phyloP scores from a whole-genome alignment of 225 moss, liverwort and hornwort species.

The Ulota crispa region DNA sequence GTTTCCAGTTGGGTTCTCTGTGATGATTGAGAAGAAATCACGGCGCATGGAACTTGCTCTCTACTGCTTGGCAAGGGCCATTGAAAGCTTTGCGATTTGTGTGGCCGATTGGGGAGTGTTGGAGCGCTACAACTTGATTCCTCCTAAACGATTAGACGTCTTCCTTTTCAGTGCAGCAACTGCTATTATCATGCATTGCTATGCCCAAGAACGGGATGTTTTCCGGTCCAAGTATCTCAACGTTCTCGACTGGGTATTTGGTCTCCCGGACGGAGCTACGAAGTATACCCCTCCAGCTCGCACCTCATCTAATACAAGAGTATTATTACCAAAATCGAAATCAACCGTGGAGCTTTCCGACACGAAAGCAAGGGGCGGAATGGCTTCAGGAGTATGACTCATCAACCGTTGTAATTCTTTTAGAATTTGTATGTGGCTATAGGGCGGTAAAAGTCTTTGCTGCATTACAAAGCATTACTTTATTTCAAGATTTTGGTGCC shows the following conservation, averaged over 20 bases:
- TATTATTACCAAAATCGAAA: constrained; percentile 24
- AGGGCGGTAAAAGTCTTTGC: constrained; percentile 3
- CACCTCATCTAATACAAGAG: constrained; percentile 16
- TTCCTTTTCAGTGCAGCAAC: constrained; percentile 88
- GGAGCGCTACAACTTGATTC: constrained; percentile 54
- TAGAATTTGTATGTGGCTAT: constrained; percentile 14
- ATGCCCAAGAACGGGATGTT: constrained; percentile 92
- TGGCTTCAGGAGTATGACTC: constrained; percentile 31
- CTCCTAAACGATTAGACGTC: constrained; percentile 80
- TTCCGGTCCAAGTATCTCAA: constrained; percentile 97
- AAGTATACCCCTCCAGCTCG: constrained; percentile 33
- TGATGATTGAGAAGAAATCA: constrained; percentile 92
- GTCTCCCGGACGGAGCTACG: constrained; percentile 68
- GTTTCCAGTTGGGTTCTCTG: constrained; percentile 86
- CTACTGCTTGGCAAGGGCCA: constrained; percentile 88
- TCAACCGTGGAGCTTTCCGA: constrained; percentile 24
- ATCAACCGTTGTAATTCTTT: constrained; percentile 5
- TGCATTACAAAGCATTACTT: constrained; percentile 17
- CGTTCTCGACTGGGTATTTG: constrained; percentile 98
- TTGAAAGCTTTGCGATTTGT: constrained; percentile 94
- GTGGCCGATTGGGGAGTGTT: constrained; percentile 67
- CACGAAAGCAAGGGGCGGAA: constrained; percentile 23
- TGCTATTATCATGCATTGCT: constrained; percentile 97
- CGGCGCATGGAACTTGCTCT: constrained; percentile 98
- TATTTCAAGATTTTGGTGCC: constrained; percentile 11